Evolutionary conservation across 805 yeast species (phyloP), one percentile per base, ranked within the genome.

Genomic region (Wickerhamiella azyma): DNA sequence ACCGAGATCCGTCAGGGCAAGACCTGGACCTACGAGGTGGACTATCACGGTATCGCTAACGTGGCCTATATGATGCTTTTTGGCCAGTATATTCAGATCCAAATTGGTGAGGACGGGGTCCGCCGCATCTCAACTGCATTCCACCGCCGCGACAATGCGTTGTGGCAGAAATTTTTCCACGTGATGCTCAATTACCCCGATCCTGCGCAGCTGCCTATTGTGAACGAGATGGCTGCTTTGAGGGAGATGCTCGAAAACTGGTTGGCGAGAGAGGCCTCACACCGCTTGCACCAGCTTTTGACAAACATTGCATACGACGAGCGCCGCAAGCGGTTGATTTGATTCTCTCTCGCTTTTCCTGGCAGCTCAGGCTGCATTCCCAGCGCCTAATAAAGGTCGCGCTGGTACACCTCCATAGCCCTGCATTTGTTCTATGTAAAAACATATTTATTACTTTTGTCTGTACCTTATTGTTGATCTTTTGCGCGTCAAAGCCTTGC

Each of bases 21-120:
- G 43, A 72, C 81, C 0, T 86, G 94, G 94, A 72, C 75, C 2
- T 83, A 71, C 55, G 85, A 86, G 57, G 78, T 80, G 2, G 96
- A 86, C 62, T 85, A 85, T 58, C 81, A 72, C 59, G 95, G 95
- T 0, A 51, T 84, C 16, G 96, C 95, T 0, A 72, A 77, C 29
- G 73, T 82, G 0, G 65, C 85, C 2, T 89, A 85, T 55, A 70
- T 78, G 0, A 63, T 86, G 70, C 64, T 86, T 14, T 85, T 78
- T 66, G 94, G 94, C 0, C 66, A 69, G 11, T 70, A 71, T 46
- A 78, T 85, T 26, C 73, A 72, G 41, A 59, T 58, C 1, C 56
- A 58, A 5, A 21, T 21, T 7, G 55, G 48, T 5, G 48, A 40
- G 16, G 51, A 59, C 19, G 49, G 53, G 10, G 44, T 45, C 19